A percentile compares a stretch with the other conserved stretches of the same genome.
These are phyloP conservation scores for Linnemannia schmuckeri DNA, from an alignment of 192 early-diverging fungal species.

Conservation along the genomic window DNA sequence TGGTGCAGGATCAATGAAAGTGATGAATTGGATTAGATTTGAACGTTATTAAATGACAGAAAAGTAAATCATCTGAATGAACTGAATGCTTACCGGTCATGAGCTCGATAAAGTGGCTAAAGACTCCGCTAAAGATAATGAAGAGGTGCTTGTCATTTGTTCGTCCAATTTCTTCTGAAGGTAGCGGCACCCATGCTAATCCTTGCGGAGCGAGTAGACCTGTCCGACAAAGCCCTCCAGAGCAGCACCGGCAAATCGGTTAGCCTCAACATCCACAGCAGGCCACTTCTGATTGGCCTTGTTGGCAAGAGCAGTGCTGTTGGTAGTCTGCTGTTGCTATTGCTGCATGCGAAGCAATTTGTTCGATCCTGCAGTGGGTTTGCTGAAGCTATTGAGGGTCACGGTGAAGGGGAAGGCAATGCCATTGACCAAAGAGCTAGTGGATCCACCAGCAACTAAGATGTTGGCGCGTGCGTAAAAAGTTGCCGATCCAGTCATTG, in stretches of 20 bases:
- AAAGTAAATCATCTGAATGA: neutral
- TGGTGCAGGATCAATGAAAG: neutral
- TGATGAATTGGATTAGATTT: neutral
- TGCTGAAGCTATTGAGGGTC: slow-evolving; percentile 33
- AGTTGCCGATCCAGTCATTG: slow-evolving; percentile 36
- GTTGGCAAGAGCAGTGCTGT: slow-evolving; percentile 36
- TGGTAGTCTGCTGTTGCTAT: slow-evolving; percentile 34
- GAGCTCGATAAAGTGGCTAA: slow-evolving; percentile 79
- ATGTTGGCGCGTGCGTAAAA: slow-evolving; percentile 36
- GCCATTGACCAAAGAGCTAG: slow-evolving; percentile 29
- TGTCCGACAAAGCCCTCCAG: slow-evolving; percentile 81
- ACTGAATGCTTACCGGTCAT: slow-evolving; percentile 75
- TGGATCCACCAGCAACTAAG: slow-evolving; percentile 15
- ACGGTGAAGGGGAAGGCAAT: slow-evolving; percentile 37
- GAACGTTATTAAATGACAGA: neutral
- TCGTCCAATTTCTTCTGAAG: slow-evolving; percentile 91
- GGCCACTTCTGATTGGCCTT: slow-evolving; percentile 52
- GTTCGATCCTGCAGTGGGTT: slow-evolving; percentile 31
- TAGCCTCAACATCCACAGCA: slow-evolving; percentile 59
- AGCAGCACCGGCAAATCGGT: slow-evolving; percentile 76
- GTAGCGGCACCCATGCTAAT: slow-evolving; percentile 91
- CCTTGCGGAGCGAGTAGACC: slow-evolving; percentile 86
- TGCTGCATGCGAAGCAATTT: slow-evolving; percentile 35
- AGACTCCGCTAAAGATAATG: slow-evolving; percentile 84
- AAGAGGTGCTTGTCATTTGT: slow-evolving; percentile 70